Evolutionary conservation across 129 eudicot species (phyloP).

Genomic region (Dittrichia graveolens): DNA sequence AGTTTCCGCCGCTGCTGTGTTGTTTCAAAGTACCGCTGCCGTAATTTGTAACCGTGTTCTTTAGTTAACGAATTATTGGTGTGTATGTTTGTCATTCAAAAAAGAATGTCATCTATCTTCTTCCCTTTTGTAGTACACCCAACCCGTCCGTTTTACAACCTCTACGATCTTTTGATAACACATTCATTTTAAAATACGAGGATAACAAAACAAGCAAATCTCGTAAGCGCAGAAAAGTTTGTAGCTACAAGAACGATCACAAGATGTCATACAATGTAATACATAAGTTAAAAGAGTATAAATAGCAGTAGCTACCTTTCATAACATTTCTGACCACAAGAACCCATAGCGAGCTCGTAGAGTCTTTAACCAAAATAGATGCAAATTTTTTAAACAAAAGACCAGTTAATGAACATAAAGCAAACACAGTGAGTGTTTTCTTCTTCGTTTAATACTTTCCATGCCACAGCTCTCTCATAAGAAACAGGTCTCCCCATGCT

Average conservation of each 20-base stretch:
- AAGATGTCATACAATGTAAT: constrained; percentile 1
- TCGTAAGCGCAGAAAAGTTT: not conserved
- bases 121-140: too few species aligned
- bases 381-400: constrained; percentile 50
- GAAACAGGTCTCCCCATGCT: constrained; percentile 97
- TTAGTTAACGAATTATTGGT: too few species aligned
- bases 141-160: too few species aligned
- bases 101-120: too few species aligned
- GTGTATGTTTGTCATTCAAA: too few species aligned
- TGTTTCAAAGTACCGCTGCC: too few species aligned
- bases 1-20: too few species aligned
- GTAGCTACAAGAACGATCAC: not conserved
- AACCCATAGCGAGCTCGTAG: constrained; percentile 14
- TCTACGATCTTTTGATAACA: too few species aligned
- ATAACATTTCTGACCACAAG: constrained; percentile 24
- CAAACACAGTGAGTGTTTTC: constrained; percentile 81
- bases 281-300: constrained; percentile 17
- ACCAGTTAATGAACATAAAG: constrained; percentile 92
- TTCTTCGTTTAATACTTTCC: constrained; percentile 91
- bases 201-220: not conserved
- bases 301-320: constrained; percentile 23
- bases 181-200: not conserved
- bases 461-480: constrained; percentile 84
- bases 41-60: too few species aligned
- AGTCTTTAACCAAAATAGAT: not conserved